These are phyloP conservation scores for Penicillium digitatum DNA, from an alignment of 2,329 filamentous ascomycete genomes.

Conservation along the genomic window DNA sequence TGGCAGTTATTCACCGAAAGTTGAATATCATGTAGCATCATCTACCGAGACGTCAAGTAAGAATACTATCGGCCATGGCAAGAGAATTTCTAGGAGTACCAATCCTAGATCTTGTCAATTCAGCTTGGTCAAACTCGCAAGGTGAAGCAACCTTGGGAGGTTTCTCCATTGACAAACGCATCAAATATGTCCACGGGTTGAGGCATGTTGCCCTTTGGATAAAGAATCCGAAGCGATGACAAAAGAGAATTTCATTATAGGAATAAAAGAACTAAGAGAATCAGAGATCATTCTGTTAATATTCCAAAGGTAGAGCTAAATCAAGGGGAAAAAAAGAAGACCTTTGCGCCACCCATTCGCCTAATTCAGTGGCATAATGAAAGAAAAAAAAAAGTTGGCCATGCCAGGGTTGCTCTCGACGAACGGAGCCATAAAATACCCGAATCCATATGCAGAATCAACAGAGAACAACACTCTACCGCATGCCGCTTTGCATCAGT, in stretches of 20 bases:
- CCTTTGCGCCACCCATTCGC: constrained; percentile 18
- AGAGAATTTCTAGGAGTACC: neutral
- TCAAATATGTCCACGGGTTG: neutral
- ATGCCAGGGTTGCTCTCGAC: neutral
- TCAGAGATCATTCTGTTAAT: neutral
- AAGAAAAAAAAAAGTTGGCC: neutral
- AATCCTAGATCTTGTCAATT: too few relatives aligned
- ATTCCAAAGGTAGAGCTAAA: constrained; percentile 8
- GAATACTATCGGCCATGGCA: neutral
- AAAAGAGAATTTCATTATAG: neutral
- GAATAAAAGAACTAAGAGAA: neutral
- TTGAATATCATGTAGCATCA: neutral
- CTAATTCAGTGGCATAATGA: constrained; percentile 4
- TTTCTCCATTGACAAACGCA: neutral
- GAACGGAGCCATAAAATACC: neutral
- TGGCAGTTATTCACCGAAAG: neutral
- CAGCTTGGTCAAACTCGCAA: neutral
- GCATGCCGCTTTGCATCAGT: constrained; percentile 47
- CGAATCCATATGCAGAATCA: neutral
- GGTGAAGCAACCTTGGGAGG: neutral
- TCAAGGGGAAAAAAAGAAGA: constrained; percentile 2
- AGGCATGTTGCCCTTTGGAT: neutral
- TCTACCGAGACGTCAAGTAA: too few relatives aligned
- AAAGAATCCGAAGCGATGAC: neutral
- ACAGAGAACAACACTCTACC: constrained; percentile 17